These are phyloP conservation scores for Cajanus cajan DNA, from an alignment of 306 rosid species.

Conservation along the genomic window DNA sequence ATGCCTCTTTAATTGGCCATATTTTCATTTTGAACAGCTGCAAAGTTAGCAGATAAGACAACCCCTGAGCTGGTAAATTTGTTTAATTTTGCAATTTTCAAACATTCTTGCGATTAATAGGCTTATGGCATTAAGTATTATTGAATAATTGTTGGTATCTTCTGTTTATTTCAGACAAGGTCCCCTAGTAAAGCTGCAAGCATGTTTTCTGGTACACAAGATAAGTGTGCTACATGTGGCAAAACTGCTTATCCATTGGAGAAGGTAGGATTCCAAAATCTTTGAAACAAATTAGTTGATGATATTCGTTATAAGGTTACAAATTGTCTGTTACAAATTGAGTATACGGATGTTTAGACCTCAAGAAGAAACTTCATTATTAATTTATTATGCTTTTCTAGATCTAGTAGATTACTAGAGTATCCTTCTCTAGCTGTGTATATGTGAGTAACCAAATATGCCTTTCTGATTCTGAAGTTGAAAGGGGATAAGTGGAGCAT, in stretches of 20 bases:
- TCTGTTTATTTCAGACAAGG: conserved; percentile 67
- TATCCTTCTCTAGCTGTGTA: conserved; percentile 1
- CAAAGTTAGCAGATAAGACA: conserved; percentile 73
- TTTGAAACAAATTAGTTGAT: background rate
- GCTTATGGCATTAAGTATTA: conserved; percentile 4
- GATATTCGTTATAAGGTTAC: background rate
- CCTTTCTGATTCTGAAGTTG: conserved; percentile 9
- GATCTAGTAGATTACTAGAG: conserved; percentile 18
- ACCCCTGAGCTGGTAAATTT: conserved; percentile 79
- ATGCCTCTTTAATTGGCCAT: conserved; percentile 35
- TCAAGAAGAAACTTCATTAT: background rate
- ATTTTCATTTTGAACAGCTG: conserved; percentile 69
- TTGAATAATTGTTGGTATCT: conserved; percentile 28
- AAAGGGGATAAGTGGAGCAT: background rate
- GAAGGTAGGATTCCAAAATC: conserved; percentile 56
- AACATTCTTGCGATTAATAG: conserved; percentile 11
- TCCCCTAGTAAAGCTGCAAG: conserved; percentile 92
- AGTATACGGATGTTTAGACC: conserved; percentile 1
- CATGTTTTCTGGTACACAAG: conserved; percentile 97
- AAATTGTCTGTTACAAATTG: background rate
- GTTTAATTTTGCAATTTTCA: conserved; percentile 15
- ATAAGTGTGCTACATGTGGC: conserved; percentile 89
- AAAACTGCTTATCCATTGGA: conserved; percentile 95
- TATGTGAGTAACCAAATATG: background rate
- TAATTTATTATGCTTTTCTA: background rate